phyloP scores from a whole-genome alignment of 176 grass and related monocot species.

The Aegilops tauschii region DNA sequence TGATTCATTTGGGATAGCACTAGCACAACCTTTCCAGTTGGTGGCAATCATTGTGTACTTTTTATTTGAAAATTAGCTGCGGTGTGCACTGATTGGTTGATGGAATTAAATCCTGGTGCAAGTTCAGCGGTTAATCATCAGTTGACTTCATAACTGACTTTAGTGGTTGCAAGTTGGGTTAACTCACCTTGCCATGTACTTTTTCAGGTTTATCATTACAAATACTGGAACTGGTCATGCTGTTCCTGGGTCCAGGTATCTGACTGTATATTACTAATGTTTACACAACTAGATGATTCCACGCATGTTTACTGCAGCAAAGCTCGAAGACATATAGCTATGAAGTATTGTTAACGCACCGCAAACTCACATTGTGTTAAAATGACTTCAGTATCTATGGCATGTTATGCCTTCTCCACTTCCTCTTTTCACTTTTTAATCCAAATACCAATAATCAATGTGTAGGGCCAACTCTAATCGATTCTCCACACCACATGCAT shows the following conservation, averaged over 20 bases:
- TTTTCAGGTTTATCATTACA: slow-evolving; percentile 94
- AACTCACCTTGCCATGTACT: slow-evolving; percentile 16
- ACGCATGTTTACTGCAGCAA: too few species aligned
- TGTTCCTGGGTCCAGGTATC: slow-evolving; percentile 74
- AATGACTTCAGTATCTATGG: too few species aligned
- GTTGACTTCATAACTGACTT: background rate
- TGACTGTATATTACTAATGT: background rate
- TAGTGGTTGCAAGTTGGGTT: background rate
- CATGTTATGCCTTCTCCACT: too few species aligned
- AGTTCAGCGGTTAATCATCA: background rate
- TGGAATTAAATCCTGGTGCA: slow-evolving; percentile 9
- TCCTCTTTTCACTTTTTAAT: too few species aligned
- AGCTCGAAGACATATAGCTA: too few species aligned
- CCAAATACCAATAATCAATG: too few species aligned
- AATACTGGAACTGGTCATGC: slow-evolving; percentile 77
- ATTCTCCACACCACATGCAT: too few species aligned
- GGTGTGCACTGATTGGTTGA: slow-evolving; percentile 19
- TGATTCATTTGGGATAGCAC: background rate
- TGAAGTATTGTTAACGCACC: too few species aligned
- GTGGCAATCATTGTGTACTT: slow-evolving; percentile 16
- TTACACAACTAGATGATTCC: background rate
- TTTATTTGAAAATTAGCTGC: slow-evolving; percentile 22
- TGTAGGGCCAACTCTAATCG: too few species aligned
- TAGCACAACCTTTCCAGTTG: background rate
- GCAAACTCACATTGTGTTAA: too few species aligned